Base-by-base conservation (phyloP, 306 rosid species). In the Cicer chorassanicum region DNA sequence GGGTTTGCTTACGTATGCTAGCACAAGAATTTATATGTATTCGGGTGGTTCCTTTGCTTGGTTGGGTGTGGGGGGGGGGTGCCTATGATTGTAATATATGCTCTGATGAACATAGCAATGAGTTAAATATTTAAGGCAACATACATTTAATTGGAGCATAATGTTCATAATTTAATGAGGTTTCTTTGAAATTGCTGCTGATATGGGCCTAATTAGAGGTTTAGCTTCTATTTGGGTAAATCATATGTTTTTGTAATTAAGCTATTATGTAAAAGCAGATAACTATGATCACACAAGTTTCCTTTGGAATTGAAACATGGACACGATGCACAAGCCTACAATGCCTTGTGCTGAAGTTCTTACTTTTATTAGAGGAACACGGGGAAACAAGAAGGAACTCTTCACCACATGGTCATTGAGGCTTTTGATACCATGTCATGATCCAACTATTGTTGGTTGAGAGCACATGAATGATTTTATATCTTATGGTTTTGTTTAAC, bases 211-310 rank as follows among this genome's bases (percentile, higher is more conserved):
- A 13, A 11, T 46, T 46, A 21, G 43, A 10, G 43, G 29, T 12
- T 45, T 67, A 3, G 12, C 21, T 67, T 46, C 56, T 67, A 46
- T 8, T 46, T 66, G 40, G 15, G 40, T 19, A 65, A 65, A 65
- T 3, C 42, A 45, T 13, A 8, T 45, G 16, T 6, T 46, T 67
- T 45, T 7, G 12, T 67, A 4, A 67, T 45, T 50, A 19, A 41
- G 36, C 42, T 39, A 44, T 14, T 63, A 12, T 39, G 71, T 12
- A 38, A 46, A 46, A 46, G 11, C 73, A 46, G 3, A 10, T 29
- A n/a, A 24, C 9, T 24, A 2, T 8, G 60, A 29, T 13, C 21
- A 50, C 18, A 11, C 29, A 49, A 49, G 46, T 2, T 9, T n/a
- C 46, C 8, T 49, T 68, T 29, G 34, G n/a, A 60, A 9, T 14